Evolutionary conservation across 306 rosid genomes (phyloP).

Genomic region (Begonia fuchsioides): DNA sequence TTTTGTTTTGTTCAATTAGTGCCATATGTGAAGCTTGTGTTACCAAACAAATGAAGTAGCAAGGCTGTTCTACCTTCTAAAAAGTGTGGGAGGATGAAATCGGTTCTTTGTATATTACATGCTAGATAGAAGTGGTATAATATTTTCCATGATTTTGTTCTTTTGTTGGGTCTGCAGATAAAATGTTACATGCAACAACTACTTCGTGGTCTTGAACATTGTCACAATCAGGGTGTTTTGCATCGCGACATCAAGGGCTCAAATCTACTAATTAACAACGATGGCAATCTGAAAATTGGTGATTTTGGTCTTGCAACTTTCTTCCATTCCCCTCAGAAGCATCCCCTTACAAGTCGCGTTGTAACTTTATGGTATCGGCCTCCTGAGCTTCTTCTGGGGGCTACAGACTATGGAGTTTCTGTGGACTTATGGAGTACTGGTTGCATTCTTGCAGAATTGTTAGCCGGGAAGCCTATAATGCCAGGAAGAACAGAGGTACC

Average conservation of each 20-base stretch:
- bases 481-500: slow-evolving; percentile 90
- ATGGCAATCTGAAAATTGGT: slow-evolving; percentile 66
- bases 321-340: slow-evolving; percentile 27
- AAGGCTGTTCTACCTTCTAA: no score
- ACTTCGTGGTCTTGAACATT: slow-evolving; percentile 66
- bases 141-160: no score
- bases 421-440: slow-evolving; percentile 89
- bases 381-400: slow-evolving; percentile 80
- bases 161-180: slow-evolving; percentile 29
- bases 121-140: no score
- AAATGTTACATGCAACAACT: slow-evolving; percentile 76
- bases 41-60: no score
- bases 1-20: background rate
- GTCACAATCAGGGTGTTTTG: slow-evolving; percentile 62
- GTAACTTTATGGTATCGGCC: slow-evolving; percentile 91
- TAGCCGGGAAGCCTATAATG: slow-evolving; percentile 74
- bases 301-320: slow-evolving; percentile 76
- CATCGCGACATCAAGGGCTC: slow-evolving; percentile 87
- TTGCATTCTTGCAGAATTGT: slow-evolving; percentile 76
- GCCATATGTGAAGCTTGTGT: no score
- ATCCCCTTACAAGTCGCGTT: slow-evolving; percentile 79
- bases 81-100: no score
- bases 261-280: slow-evolving; percentile 50
- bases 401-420: slow-evolving; percentile 53
- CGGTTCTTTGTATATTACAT: no score